Conservation (phyloP, 2,329 filamentous ascomycete genomes). For the Apiospora arundinis region DNA sequence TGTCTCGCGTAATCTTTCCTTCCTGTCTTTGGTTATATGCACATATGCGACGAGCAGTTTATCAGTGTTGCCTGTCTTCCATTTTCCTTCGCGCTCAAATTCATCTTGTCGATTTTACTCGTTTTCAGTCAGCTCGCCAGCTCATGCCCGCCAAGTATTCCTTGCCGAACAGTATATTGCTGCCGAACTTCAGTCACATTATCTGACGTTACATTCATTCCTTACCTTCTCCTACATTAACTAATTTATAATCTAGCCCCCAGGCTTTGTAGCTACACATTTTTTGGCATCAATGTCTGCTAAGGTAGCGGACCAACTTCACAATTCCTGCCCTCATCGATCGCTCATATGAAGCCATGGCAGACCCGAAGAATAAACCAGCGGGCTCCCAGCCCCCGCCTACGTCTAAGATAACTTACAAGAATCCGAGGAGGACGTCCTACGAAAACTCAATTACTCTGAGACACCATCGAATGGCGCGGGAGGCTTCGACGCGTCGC, state of each 20-base stretch:
- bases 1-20: background rate
- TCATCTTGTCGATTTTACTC: background rate
- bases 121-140: background rate
- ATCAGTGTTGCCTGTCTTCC: background rate
- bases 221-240: background rate
- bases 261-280: background rate
- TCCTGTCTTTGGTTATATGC: background rate
- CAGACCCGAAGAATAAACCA: conserved; percentile 1
- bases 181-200: background rate
- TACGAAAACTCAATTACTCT: conserved; percentile 56
- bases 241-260: background rate
- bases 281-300: background rate
- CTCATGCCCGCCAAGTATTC: background rate
- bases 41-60: background rate
- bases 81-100: background rate
- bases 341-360: background rate
- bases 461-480: conserved; percentile 51
- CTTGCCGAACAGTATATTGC: background rate
- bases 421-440: conserved; percentile 47
- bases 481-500: conserved; percentile 44
- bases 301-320: background rate
- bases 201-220: background rate
- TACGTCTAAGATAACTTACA: conserved; percentile 31
- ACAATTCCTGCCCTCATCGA: background rate
- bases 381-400: background rate